Conservation (phyloP, 352 stramenopile genomes). For the Globisporangium viniferum region DNA sequence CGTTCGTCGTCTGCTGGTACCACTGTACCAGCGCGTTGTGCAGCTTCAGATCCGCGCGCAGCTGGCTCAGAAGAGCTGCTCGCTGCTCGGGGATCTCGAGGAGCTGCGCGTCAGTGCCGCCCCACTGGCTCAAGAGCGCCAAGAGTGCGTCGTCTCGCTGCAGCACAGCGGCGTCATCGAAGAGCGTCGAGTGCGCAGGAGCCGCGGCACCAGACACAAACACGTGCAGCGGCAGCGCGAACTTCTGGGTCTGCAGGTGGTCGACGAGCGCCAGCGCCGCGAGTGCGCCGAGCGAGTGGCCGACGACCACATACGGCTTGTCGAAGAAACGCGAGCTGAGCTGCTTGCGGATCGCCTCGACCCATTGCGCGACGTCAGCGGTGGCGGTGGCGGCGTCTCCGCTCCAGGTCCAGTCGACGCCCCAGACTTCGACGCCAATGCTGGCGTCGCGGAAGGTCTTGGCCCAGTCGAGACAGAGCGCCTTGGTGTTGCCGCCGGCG, state of each 20-base stretch:
- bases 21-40: constrained; percentile 51
- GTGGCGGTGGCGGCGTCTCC: background rate
- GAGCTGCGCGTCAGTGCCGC: constrained; percentile 53
- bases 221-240: constrained; percentile 53
- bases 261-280: constrained; percentile 50
- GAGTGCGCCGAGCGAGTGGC: constrained; percentile 69
- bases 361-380: constrained; percentile 22
- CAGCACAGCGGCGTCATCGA: constrained; percentile 28
- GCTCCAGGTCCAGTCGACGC: constrained; percentile 56
- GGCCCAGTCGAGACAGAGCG: constrained; percentile 45
- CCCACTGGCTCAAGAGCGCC: constrained; percentile 48
- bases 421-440: constrained; percentile 52
- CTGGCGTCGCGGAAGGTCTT: constrained; percentile 33
- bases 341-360: constrained; percentile 36
- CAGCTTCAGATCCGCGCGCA: constrained; percentile 47
- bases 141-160: constrained; percentile 37
- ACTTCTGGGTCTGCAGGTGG: constrained; percentile 37
- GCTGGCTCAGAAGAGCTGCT: constrained; percentile 26
- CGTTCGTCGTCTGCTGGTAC: constrained; percentile 22
- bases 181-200: constrained; percentile 30
- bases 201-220: constrained; percentile 51
- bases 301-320: constrained; percentile 66
- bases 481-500: constrained; percentile 39
- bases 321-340: constrained; percentile 62
- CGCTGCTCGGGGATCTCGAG: constrained; percentile 44